Percentiles rank a stretch among this genome's conserved stretches.
Conservation (phyloP, 148 eudicot species). For the Cornus florida region DNA sequence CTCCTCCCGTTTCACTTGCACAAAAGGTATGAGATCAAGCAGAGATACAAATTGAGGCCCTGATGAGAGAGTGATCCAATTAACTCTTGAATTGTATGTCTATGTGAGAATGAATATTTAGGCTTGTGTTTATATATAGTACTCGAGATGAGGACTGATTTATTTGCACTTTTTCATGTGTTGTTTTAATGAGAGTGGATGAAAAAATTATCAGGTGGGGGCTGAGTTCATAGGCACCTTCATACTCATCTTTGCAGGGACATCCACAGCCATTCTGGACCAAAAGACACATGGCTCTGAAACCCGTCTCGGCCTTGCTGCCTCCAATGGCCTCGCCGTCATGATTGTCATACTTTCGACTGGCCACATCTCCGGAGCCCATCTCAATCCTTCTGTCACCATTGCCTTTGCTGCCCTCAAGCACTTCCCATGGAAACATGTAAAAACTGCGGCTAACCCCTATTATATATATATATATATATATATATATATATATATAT, state of each 20-base stretch:
- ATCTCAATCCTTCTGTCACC: conserved; percentile 86
- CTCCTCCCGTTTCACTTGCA: conserved; percentile 79
- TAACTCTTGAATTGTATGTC: not conserved
- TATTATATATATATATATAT: not conserved
- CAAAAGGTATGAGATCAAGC: conserved; percentile 56
- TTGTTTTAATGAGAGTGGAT: conserved; percentile 14
- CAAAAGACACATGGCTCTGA: conserved; percentile 80
- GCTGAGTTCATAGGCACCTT: conserved; percentile 95
- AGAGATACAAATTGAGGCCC: too few relatives aligned
- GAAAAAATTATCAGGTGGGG: conserved; percentile 56
- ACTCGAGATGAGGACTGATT: not conserved
- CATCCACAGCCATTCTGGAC: conserved; percentile 82
- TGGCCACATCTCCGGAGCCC: conserved; percentile 97
- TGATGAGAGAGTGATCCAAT: not conserved
- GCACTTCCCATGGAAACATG: conserved; percentile 96
- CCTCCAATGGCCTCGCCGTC: conserved; percentile 83
- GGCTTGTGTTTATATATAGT: too few relatives aligned
- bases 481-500: not conserved
- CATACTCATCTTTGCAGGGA: conserved; percentile 75
- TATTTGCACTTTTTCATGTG: too few relatives aligned
- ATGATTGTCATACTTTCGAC: conserved; percentile 86
- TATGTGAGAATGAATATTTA: not conserved
- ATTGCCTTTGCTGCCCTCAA: conserved; percentile 88
- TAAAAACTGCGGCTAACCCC: conserved; percentile 21
- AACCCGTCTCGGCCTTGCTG: conserved; percentile 79